Conservation (phyloP, 2,329 filamentous ascomycete genomes). For the Paracoccidioides brasiliensis region DNA sequence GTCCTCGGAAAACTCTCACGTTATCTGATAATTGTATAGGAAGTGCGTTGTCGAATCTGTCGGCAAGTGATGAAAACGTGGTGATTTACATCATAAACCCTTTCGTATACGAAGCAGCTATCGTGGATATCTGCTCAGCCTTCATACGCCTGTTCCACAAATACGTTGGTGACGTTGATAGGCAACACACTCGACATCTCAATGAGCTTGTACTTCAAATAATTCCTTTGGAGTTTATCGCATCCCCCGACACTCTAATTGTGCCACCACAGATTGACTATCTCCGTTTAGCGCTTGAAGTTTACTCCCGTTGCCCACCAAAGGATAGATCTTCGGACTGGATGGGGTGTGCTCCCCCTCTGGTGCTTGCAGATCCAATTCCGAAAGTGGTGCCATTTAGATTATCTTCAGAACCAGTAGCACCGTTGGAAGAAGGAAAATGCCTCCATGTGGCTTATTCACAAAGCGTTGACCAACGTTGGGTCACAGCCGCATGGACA, state of each 20-base stretch:
- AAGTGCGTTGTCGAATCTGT: constrained; percentile 21
- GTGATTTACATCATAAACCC: constrained; percentile 49
- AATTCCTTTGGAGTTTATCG: constrained; percentile 42
- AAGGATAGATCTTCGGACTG: constrained; percentile 22
- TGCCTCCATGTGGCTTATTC: constrained; percentile 48
- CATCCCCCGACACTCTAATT: constrained; percentile 39
- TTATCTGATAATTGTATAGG: constrained; percentile 16
- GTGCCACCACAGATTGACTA: constrained; percentile 38
- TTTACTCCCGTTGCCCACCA: constrained; percentile 46
- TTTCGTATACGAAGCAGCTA: constrained; percentile 34
- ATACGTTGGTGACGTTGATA: constrained; percentile 32
- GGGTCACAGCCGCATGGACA: constrained; percentile 48
- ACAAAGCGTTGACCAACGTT: constrained; percentile 41
- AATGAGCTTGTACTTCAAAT: constrained; percentile 46
- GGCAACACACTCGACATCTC: constrained; percentile 18
- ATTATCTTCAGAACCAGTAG: constrained; percentile 38
- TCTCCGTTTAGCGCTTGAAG: constrained; percentile 40
- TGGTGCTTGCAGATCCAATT: constrained; percentile 41
- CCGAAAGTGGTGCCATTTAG: constrained; percentile 44
- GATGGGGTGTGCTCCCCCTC: constrained; percentile 39
- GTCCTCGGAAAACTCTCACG: neutral
- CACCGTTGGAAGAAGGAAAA: constrained; percentile 44
- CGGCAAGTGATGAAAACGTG: constrained; percentile 29
- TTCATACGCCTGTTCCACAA: constrained; percentile 45
- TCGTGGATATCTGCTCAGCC: constrained; percentile 42